A percentile compares a stretch with the other conserved stretches of the same genome.
phyloP scores from a whole-genome alignment of 768 basidiomycete species.

The Serpula lacrymans region DNA sequence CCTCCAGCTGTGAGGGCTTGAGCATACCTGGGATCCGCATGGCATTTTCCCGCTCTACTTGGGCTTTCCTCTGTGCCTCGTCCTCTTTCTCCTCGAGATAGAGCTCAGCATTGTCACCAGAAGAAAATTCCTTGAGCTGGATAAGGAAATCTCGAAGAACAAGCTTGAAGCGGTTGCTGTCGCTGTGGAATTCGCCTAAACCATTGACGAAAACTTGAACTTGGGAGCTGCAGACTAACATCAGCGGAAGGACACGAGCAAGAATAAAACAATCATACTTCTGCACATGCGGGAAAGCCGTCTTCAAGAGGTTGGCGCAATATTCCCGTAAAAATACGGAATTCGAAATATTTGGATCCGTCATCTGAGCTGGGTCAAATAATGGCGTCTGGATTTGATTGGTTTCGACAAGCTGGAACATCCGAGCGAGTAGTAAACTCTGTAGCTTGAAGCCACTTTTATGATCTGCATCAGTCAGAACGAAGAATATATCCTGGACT shows the following conservation, averaged over 20 bases:
- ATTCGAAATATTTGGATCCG: conserved; percentile 74
- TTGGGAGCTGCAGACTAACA: conserved; percentile 49
- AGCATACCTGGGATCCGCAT: conserved; percentile 97
- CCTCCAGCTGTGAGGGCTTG: conserved; percentile 92
- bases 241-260: conserved; percentile 5
- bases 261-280: conserved; percentile 45
- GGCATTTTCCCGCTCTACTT: conserved; percentile 83
- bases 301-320: conserved; percentile 79
- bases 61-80: conserved; percentile 71
- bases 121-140: conserved; percentile 95
- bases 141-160: conserved; percentile 96
- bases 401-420: conserved; percentile 90
- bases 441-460: conserved; percentile 99
- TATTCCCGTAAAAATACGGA: conserved; percentile 79
- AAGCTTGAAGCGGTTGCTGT: conserved; percentile 89
- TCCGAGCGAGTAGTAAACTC: conserved; percentile 83
- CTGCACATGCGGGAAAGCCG: conserved; percentile 91
- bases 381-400: conserved; percentile 79
- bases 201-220: conserved; percentile 66
- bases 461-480: conserved; percentile 96
- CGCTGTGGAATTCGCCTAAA: conserved; percentile 69
- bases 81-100: conserved; percentile 94
- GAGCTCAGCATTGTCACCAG: conserved; percentile 84
- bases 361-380: conserved; percentile 72
- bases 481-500: conserved; percentile 95